These are phyloP conservation scores for Solidago caesia DNA, from an alignment of 129 eudicot species.

Conservation along the genomic window DNA sequence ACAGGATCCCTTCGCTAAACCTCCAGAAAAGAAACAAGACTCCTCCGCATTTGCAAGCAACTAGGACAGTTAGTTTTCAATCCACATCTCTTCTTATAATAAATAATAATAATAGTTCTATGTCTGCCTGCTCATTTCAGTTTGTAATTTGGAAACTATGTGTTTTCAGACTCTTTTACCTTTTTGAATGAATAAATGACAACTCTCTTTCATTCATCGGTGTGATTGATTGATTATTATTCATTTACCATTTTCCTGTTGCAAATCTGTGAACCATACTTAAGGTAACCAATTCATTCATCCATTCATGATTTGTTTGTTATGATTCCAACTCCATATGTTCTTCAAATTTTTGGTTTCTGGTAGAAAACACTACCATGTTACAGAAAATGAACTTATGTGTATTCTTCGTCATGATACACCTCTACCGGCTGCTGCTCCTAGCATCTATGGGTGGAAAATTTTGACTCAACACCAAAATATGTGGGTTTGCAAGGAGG, in stretches of 20 bases:
- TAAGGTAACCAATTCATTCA: no score
- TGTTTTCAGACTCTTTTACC: background rate
- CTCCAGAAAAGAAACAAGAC: slow-evolving; percentile 16
- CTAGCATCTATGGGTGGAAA: background rate
- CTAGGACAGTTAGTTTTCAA: slow-evolving; percentile 3
- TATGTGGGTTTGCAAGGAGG: no score
- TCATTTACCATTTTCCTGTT: background rate
- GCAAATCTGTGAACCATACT: background rate
- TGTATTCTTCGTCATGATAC: slow-evolving; percentile 69
- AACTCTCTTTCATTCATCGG: background rate
- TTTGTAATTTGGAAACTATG: background rate
- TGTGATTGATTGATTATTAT: background rate
- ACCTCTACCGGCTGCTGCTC: slow-evolving; percentile 56
- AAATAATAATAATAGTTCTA: background rate
- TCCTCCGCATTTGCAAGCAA: background rate
- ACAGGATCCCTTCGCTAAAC: slow-evolving; percentile 20
- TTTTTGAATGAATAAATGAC: slow-evolving; percentile 15
- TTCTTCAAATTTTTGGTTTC: slow-evolving; percentile 62
- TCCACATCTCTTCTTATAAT: background rate
- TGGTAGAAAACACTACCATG: slow-evolving; percentile 75
- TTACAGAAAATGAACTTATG: slow-evolving; percentile 55
- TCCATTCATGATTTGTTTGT: background rate
- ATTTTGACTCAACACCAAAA: no score
- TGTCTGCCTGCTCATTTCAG: background rate
- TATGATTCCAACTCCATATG: background rate